Evolutionary conservation across 108 stramenopile species (phyloP), one percentile per base, ranked within the genome.

Genomic region (Skeletonema tropicum): DNA sequence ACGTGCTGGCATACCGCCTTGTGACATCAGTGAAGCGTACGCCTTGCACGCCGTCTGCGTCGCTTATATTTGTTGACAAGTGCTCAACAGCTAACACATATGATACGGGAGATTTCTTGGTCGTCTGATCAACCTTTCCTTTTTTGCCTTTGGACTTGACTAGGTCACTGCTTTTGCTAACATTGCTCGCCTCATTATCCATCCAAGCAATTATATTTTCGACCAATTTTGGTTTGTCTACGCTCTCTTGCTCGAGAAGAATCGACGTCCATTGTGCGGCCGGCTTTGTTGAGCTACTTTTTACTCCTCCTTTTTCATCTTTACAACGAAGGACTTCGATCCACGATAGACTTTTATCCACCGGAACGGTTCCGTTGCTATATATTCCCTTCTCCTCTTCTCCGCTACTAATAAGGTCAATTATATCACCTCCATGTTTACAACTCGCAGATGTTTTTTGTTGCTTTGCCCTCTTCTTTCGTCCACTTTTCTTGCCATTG

Each of bases 21-120:
- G 95, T 96, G 9, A 96, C 93, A 85, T 96, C 95, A 13, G 91
- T 89, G 57, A 95, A 61, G 12, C 86, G 83, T 15, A 61, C 63
- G n/a, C 63, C 25, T 15, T 55, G 23, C 31, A 35, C 31, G 6
- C 46, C 38, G 52, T 55, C 12, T 26, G 2, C 14, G 2, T 15
- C 30, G 7, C 9, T 35, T 26, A 14, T 10, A 48, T 58, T 41
- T 21, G 21, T 26, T 30, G 19, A 57, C 58, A 31, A 29, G 62
- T 91, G 88, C 71, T 94, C 92, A 13, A 86, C 88, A 19, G 85
- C 92, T 41, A 94, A 64, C 17, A 88, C 89, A 69, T 91, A 94
- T 0, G 85, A 75, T 21, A 93, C 80, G 9, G 78, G 88, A 12
- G 36, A 33, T 65, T 49, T 57, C 57, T 68, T 77, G 17, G 58